A percentile compares a stretch with the other conserved stretches of the same genome.
Conservation (phyloP, 108 stramenopile genomes). For the Cyclotella kingstonii region DNA sequence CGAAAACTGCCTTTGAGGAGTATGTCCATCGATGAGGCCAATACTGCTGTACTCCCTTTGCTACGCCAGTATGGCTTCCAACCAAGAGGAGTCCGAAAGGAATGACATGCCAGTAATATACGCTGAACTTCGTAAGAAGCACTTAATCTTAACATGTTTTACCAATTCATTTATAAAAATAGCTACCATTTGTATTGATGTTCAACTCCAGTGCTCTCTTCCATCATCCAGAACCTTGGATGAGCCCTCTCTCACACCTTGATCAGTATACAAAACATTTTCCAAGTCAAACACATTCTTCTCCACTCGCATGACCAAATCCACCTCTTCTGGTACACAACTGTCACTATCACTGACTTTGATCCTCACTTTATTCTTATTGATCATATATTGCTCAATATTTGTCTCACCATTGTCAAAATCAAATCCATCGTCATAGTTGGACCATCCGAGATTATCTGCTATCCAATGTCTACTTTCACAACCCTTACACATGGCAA, state of each 20-base stretch:
- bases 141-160: neutral
- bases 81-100: neutral
- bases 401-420: slow-evolving; percentile 44
- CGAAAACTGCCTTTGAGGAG: slow-evolving; percentile 33
- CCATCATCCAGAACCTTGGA: neutral
- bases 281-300: slow-evolving; percentile 41
- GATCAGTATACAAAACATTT: slow-evolving; percentile 28
- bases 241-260: neutral
- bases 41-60: slow-evolving; percentile 17
- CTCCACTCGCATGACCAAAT: slow-evolving; percentile 37
- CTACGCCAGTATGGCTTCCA: slow-evolving; percentile 28
- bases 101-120: no score
- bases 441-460: slow-evolving; percentile 67
- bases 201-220: neutral
- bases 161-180: neutral
- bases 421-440: slow-evolving; percentile 53
- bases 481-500: slow-evolving; percentile 72
- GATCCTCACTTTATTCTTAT: slow-evolving; percentile 13
- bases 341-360: neutral
- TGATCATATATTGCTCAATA: slow-evolving; percentile 60
- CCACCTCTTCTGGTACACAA: slow-evolving; percentile 16
- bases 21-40: slow-evolving; percentile 21
- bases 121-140: no score
- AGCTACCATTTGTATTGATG: neutral
- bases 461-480: slow-evolving; percentile 69